These are phyloP conservation scores for Stephania cephalantha DNA, from an alignment of 164 flowering plant genomes.

Conservation along the genomic window DNA sequence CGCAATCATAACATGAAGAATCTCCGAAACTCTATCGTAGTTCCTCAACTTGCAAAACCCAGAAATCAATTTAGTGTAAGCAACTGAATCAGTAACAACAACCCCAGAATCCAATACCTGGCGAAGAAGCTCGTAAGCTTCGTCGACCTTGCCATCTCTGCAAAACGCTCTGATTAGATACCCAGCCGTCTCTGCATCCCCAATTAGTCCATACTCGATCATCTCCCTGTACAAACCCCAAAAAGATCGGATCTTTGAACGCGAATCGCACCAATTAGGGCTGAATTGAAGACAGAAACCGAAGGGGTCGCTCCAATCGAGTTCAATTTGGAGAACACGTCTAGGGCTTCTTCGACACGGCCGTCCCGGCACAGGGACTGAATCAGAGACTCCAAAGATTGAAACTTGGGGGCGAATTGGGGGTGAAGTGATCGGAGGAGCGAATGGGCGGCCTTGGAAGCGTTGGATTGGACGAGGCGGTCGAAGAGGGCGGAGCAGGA, in stretches of 20 bases:
- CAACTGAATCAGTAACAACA: slow-evolving; percentile 31
- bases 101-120: slow-evolving; percentile 41
- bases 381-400: slow-evolving; percentile 32
- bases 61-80: slow-evolving; percentile 43
- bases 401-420: slow-evolving; percentile 30
- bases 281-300: slow-evolving; percentile 42
- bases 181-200: slow-evolving; percentile 42
- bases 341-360: slow-evolving; percentile 35
- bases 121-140: slow-evolving; percentile 50
- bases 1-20: slow-evolving; percentile 64
- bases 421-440: slow-evolving; percentile 23
- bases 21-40: slow-evolving; percentile 33
- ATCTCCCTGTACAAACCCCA: slow-evolving; percentile 47
- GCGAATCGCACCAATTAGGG: slow-evolving; percentile 31
- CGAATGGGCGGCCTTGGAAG: slow-evolving; percentile 31
- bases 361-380: slow-evolving; percentile 44
- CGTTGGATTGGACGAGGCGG: slow-evolving; percentile 43
- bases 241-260: slow-evolving; percentile 42
- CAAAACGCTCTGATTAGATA: slow-evolving; percentile 52
- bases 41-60: slow-evolving; percentile 30
- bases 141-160: slow-evolving; percentile 25
- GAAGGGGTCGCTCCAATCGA: slow-evolving; percentile 22
- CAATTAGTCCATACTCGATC: slow-evolving; percentile 36
- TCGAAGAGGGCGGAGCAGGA: slow-evolving; percentile 33
- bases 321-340: slow-evolving; percentile 25